phyloP scores from a whole-genome alignment of 2,329 filamentous ascomycete genomes.

The Pseudogymnoascus sp. region DNA sequence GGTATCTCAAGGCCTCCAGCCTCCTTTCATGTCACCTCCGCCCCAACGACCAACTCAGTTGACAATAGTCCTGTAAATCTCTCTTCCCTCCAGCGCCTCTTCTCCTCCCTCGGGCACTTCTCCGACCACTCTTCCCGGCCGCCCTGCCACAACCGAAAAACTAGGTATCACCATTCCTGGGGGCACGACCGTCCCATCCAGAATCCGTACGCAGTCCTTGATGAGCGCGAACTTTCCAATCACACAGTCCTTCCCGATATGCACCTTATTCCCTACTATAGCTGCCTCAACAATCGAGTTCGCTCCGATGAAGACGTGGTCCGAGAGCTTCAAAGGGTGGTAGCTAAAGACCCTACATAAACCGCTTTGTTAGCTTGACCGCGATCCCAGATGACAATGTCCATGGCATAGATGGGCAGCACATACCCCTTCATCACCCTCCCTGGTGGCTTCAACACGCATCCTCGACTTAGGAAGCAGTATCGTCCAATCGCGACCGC shows the following conservation, averaged over 20 bases:
- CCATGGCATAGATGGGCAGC: slow-evolving; percentile 22
- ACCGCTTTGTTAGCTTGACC: background rate
- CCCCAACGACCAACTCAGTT: slow-evolving; percentile 30
- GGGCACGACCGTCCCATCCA: slow-evolving; percentile 78
- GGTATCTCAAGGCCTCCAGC: background rate
- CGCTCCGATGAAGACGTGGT: slow-evolving; percentile 85
- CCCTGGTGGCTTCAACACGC: slow-evolving; percentile 73
- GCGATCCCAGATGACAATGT: background rate
- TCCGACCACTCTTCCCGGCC: slow-evolving; percentile 70
- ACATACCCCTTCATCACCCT: slow-evolving; percentile 65
- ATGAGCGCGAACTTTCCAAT: slow-evolving; percentile 84
- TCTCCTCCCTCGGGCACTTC: slow-evolving; percentile 67
- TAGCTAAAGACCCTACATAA: slow-evolving; percentile 54
- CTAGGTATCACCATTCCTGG: slow-evolving; percentile 86
- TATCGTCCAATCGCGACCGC: slow-evolving; percentile 86
- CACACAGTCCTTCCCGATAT: slow-evolving; percentile 69
- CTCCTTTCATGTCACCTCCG: background rate
- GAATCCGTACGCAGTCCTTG: slow-evolving; percentile 83
- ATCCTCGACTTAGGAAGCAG: slow-evolving; percentile 75
- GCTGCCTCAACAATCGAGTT: slow-evolving; percentile 73
- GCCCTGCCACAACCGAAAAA: slow-evolving; percentile 82
- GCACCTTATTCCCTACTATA: slow-evolving; percentile 74
- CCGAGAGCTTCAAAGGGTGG: slow-evolving; percentile 85
- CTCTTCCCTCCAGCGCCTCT: slow-evolving; percentile 55
- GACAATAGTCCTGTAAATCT: slow-evolving; percentile 55